Evolutionary conservation across 2,329 filamentous ascomycete species (phyloP).

Genomic region (Colletotrichum paranaense): DNA sequence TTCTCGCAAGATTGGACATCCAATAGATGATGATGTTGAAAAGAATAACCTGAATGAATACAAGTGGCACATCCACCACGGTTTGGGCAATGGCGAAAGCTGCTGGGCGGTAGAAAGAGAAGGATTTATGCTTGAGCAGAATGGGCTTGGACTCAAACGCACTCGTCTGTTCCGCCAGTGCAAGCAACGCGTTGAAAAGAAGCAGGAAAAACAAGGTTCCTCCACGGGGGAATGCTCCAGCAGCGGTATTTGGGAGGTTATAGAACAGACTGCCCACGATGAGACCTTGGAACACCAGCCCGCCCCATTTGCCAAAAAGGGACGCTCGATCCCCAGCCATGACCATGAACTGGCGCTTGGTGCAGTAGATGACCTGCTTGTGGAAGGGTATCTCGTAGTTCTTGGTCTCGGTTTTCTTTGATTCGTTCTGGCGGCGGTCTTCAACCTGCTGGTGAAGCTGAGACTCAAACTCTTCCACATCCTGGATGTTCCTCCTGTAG

Average conservation of each 20-base stretch:
- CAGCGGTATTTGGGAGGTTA: slow-evolving; percentile 46
- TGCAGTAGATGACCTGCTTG: slow-evolving; percentile 61
- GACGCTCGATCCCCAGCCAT: slow-evolving; percentile 48
- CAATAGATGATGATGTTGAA: slow-evolving; percentile 72
- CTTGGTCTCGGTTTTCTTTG: slow-evolving; percentile 55
- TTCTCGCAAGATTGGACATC: slow-evolving; percentile 66
- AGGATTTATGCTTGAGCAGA: slow-evolving; percentile 76
- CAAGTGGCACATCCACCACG: slow-evolving; percentile 61
- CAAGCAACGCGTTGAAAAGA: slow-evolving; percentile 71
- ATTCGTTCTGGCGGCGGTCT: slow-evolving; percentile 50
- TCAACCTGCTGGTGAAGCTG: slow-evolving; percentile 58
- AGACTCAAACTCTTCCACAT: slow-evolving; percentile 65
- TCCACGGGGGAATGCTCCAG: slow-evolving; percentile 68
- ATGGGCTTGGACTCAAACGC: slow-evolving; percentile 73
- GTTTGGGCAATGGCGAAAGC: slow-evolving; percentile 60
- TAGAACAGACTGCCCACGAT: slow-evolving; percentile 47
- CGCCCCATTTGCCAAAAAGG: slow-evolving; percentile 47
- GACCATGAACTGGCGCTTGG: slow-evolving; percentile 46
- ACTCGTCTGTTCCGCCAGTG: slow-evolving; percentile 69
- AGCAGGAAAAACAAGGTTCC: slow-evolving; percentile 72
- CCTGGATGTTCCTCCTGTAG: slow-evolving; percentile 53
- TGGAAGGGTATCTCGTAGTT: slow-evolving; percentile 64
- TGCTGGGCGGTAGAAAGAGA: slow-evolving; percentile 74
- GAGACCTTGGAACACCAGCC: slow-evolving; percentile 47
- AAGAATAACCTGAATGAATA: slow-evolving; percentile 66